These are phyloP conservation scores for Postia placenta DNA, from an alignment of 768 basidiomycete genomes.

Conservation along the genomic window DNA sequence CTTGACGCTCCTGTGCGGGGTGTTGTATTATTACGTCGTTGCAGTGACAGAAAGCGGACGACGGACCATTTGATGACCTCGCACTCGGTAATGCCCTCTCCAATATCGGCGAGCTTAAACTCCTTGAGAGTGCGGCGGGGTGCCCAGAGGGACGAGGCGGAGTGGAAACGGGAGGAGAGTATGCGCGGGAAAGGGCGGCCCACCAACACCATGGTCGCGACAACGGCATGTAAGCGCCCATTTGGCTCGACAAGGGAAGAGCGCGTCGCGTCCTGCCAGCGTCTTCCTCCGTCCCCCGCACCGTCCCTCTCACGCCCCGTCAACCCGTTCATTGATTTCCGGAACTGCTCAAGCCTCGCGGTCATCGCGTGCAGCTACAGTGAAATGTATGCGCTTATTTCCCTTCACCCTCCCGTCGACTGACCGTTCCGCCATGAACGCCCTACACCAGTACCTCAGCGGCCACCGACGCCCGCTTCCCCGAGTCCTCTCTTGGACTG, in stretches of 20 bases:
- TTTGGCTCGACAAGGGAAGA: background rate
- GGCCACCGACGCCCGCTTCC: constrained; percentile 3
- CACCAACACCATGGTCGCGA: background rate
- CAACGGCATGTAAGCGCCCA: background rate
- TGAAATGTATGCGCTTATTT: background rate
- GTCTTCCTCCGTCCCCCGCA: background rate
- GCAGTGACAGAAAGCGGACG: background rate
- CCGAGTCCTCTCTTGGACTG: background rate
- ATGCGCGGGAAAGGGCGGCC: background rate
- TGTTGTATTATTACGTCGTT: too few relatives aligned
- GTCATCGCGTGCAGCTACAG: background rate
- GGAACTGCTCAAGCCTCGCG: background rate
- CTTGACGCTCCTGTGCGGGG: constrained; percentile 51
- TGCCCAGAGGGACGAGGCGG: constrained; percentile 20
- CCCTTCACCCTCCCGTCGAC: background rate
- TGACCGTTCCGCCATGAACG: background rate
- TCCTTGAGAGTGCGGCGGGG: constrained; percentile 39
- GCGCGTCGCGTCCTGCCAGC: background rate
- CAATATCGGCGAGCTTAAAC: constrained; percentile 81
- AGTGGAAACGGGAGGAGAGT: constrained; percentile 28
- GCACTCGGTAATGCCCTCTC: constrained; percentile 88
- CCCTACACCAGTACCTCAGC: constrained; percentile 2
- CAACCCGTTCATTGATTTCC: background rate
- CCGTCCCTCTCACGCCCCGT: background rate
- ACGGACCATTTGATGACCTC: constrained; percentile 76